Percentiles rank a stretch among this genome's conserved stretches.
phyloP scores from a whole-genome alignment of 2,329 filamentous ascomycete genomes.

The Pyrenophora graminea region DNA sequence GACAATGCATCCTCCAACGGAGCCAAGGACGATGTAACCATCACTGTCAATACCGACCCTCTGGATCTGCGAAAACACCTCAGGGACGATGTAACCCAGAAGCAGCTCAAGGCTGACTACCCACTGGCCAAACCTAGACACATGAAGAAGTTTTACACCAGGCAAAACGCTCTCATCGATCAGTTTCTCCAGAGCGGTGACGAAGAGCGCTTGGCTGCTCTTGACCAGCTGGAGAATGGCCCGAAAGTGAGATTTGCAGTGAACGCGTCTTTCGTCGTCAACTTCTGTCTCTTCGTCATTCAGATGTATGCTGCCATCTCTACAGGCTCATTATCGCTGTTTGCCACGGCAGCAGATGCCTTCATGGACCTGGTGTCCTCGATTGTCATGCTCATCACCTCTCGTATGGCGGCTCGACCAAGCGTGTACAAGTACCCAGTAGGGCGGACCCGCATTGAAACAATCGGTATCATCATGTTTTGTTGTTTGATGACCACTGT shows the following conservation, averaged over 20 bases:
- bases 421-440: slow-evolving; percentile 68
- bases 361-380: slow-evolving; percentile 70
- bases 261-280: slow-evolving; percentile 45
- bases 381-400: slow-evolving; percentile 65
- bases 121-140: slow-evolving; percentile 11
- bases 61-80: slow-evolving; percentile 43
- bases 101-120: slow-evolving; percentile 50
- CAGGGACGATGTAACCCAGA: slow-evolving; percentile 45
- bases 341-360: slow-evolving; percentile 68
- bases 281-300: slow-evolving; percentile 59
- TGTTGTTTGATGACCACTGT: slow-evolving; percentile 70
- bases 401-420: slow-evolving; percentile 61
- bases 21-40: slow-evolving; percentile 28
- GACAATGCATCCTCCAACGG: slow-evolving; percentile 25
- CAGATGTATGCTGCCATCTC: slow-evolving; percentile 63
- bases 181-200: slow-evolving; percentile 60
- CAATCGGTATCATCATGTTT: slow-evolving; percentile 68
- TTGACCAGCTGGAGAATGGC: slow-evolving; percentile 57
- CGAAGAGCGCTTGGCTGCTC: slow-evolving; percentile 58
- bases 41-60: slow-evolving; percentile 39
- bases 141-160: slow-evolving; percentile 47
- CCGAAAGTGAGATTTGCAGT: slow-evolving; percentile 47
- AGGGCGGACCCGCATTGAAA: slow-evolving; percentile 65
- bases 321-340: slow-evolving; percentile 64
- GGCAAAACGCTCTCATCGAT: slow-evolving; percentile 49